Evolutionary conservation across 805 yeast genomes (phyloP), one percentile per base, ranked within the genome.

Genomic region (Debaryomyces prosopidis): DNA sequence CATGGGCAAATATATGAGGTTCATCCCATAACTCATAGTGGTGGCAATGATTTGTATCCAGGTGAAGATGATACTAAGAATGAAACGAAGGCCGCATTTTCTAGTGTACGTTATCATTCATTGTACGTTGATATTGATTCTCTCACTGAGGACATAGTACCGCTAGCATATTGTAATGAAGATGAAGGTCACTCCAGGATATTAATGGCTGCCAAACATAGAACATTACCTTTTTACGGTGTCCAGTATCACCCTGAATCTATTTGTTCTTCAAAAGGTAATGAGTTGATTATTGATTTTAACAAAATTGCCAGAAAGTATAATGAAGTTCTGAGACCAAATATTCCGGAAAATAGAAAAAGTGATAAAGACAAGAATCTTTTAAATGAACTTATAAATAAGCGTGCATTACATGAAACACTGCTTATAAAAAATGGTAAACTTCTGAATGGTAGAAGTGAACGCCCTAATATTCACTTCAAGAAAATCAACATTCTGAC

Each of bases 181-280:
- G 15, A 31, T 4, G 71, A 71, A 3, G 58, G 55, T 12, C 47
- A 46, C 2, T 44, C 42, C 4, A 57, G 58, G 33, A 66, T 86
- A 4, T 60, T 89, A 26, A 94, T 94, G 99, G 96, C 96, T 0
- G 94, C 78, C 0, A 77, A 69, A 57, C 91, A 88, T 57, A 52
- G 40, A 0, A 15, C 31, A 0, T 65, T 68, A 16, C 97, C 97
- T 0, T 87, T 86, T 69, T 92, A 74, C 62, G 99, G 96, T 0
- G 97, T 94, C 2, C 99, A 94, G 58, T 95, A 91, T 58, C 99
- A 94, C 58, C 99, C 99, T 0, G 99, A 94, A 59, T 89, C 97
- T 1, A 81, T 92, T 33, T 89, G 96, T 55, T 89, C 97, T 0
- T 69, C 74, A 11, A 55, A 68, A 39, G 99, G 99, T 1, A 73